Conservation (phyloP, 169 alveolate species). For the Cryptosporidium baileyi region DNA sequence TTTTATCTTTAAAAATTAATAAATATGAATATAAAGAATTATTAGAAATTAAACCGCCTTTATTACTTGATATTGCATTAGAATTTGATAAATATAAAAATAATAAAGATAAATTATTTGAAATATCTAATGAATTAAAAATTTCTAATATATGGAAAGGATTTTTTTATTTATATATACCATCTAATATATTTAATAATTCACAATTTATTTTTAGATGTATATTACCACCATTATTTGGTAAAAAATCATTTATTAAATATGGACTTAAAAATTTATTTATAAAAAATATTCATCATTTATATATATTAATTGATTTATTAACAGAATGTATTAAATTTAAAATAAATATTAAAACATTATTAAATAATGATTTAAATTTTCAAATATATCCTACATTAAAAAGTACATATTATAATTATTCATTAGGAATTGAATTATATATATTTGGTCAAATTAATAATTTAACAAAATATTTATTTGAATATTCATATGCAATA, state of each 20-base stretch:
- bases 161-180: background rate
- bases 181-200: background rate
- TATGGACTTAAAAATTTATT: background rate
- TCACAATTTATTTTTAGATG: background rate
- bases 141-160: conserved; percentile 42
- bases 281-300: background rate
- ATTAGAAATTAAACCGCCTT: conserved; percentile 12
- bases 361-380: background rate
- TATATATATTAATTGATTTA: background rate
- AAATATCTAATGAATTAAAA: background rate
- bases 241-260: background rate
- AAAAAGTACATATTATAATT: conserved; percentile 3
- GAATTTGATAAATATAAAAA: conserved; percentile 22
- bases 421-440: conserved; percentile 15
- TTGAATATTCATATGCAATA: conserved; percentile 3
- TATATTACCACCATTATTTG: conserved; percentile 25
- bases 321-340: background rate
- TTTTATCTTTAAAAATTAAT: no score
- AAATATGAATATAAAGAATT: background rate
- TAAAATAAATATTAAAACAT: background rate
- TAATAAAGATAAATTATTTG: background rate
- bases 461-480: background rate
- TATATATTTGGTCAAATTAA: background rate
- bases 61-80: conserved; percentile 19
- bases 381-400: conserved; percentile 36